A percentile compares a stretch with the other conserved stretches of the same genome.
These are phyloP conservation scores for Erodium trifolium DNA, from an alignment of 441 rosid genomes.

Conservation along the genomic window DNA sequence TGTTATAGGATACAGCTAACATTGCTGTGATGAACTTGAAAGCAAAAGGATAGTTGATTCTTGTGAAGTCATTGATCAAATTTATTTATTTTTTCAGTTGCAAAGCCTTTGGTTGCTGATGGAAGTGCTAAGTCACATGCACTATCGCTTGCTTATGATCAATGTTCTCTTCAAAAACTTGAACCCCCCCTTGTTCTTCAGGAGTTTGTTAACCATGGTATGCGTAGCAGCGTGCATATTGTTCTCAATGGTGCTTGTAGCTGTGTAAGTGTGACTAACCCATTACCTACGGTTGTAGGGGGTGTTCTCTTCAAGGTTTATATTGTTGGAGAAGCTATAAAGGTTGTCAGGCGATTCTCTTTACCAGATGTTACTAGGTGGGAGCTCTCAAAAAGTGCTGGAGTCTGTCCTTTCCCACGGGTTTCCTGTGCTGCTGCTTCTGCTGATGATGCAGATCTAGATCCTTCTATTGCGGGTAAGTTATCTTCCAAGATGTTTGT, in stretches of 20 bases:
- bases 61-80: neutral
- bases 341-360: constrained; percentile 53
- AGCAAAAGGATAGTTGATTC: neutral
- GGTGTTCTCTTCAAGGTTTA: constrained; percentile 62
- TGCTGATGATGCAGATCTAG: constrained; percentile 79
- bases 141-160: constrained; percentile 54
- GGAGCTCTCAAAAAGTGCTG: constrained; percentile 49
- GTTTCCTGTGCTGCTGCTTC: constrained; percentile 93
- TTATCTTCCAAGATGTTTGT: neutral
- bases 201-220: constrained; percentile 71
- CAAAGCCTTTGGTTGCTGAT: constrained; percentile 58
- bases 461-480: constrained; percentile 80
- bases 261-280: neutral
- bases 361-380: constrained; percentile 48
- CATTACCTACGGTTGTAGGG: constrained; percentile 34
- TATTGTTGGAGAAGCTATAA: constrained; percentile 59
- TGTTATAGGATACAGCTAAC: neutral
- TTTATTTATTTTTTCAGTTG: constrained; percentile 34
- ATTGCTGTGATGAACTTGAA: neutral
- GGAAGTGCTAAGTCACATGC: constrained; percentile 66
- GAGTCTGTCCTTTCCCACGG: constrained; percentile 70
- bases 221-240: neutral
- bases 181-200: constrained; percentile 60
- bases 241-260: neutral
- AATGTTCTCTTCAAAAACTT: constrained; percentile 43